Evolutionary conservation across 805 yeast species (phyloP), one percentile per base, ranked within the genome.

Genomic region (Metschnikowia borealis): DNA sequence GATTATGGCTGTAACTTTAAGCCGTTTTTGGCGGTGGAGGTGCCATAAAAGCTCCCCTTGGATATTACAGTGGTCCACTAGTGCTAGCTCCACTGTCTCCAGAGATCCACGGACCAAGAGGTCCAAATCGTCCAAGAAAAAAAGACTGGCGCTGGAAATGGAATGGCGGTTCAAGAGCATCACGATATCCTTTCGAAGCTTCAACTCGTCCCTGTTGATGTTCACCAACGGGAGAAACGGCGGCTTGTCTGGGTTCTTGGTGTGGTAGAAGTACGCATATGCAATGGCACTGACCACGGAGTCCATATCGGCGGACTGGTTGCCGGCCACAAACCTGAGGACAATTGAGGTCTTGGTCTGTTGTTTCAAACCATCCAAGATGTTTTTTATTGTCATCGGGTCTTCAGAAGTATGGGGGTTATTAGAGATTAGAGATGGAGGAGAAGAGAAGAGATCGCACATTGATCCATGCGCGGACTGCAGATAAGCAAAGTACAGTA

Each of bases 301-400:
- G 66, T 92, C 99, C 70, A 94, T 70, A 66, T 92, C 86, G 0
- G 94, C 91, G 4, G 94, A 81, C 60, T 89, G 94, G 62, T 90
- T 90, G 1, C 97, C 97, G 0, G 85, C 71, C 0, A 85, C 91
- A 20, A 85, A 61, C 31, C 59, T 54, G 34, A 68, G 68, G 64
- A 26, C 40, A 6, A 34, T 48, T 38, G 23, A 57, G 36, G 35
- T 55, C 32, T 10, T 50, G 46, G 36, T 57, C 29, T 8, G 56
- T 55, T 38, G 61, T 38, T 43, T 56, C 47, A 38, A 52, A 38
- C 52, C 58, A 60, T 49, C 55, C 36, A 69, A 60, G 48, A 62
- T 67, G 3, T 63, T 36, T 52, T 56, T 63, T 6, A 69, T 58
- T 21, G 69, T 53, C 71, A 69, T 69, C 4, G 21, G 21, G 21